Percentiles rank a stretch among this genome's conserved stretches.
Evolutionary conservation across 192 early-diverging fungal genomes (phyloP).

Genomic region (Podila clonocystis): DNA sequence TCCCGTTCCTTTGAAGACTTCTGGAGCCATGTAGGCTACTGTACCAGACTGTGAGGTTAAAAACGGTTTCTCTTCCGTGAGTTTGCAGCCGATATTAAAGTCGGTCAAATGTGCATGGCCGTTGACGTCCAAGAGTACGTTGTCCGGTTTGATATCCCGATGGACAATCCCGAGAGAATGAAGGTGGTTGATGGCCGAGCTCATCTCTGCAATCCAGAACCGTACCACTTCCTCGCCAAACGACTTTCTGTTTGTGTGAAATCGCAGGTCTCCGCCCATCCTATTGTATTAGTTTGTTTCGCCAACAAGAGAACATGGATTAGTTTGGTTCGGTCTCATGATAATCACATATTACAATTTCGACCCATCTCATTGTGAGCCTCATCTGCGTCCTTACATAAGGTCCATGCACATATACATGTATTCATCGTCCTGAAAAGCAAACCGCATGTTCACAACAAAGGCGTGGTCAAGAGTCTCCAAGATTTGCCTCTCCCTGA

Average conservation of each 20-base stretch:
- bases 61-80: constrained; percentile 62
- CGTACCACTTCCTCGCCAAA: constrained; percentile 81
- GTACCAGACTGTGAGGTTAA: constrained; percentile 91
- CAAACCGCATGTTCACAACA: constrained; percentile 83
- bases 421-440: constrained; percentile 91
- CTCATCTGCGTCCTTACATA: constrained; percentile 62
- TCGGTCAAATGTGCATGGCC: constrained; percentile 95
- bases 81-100: constrained; percentile 92
- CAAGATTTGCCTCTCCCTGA: constrained; percentile 79
- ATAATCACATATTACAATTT: too few relatives aligned
- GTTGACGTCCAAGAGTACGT: constrained; percentile 75
- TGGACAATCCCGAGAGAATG: constrained; percentile 89
- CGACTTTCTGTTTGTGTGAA: constrained; percentile 75
- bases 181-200: constrained; percentile 82
- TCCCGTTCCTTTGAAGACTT: constrained; percentile 73
- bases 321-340: too few relatives aligned
- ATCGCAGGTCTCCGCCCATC: constrained; percentile 87
- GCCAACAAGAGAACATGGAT: too few relatives aligned
- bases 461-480: constrained; percentile 80
- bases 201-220: constrained; percentile 90
- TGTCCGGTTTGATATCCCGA: constrained; percentile 94
- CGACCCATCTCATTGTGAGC: neutral
- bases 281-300: constrained; percentile 34
- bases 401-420: constrained; percentile 92
- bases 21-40: constrained; percentile 92